Percentiles rank a stretch among this genome's conserved stretches.
Conservation (phyloP, 2,329 filamentous ascomycete genomes). For the Trichoderma harzianum region DNA sequence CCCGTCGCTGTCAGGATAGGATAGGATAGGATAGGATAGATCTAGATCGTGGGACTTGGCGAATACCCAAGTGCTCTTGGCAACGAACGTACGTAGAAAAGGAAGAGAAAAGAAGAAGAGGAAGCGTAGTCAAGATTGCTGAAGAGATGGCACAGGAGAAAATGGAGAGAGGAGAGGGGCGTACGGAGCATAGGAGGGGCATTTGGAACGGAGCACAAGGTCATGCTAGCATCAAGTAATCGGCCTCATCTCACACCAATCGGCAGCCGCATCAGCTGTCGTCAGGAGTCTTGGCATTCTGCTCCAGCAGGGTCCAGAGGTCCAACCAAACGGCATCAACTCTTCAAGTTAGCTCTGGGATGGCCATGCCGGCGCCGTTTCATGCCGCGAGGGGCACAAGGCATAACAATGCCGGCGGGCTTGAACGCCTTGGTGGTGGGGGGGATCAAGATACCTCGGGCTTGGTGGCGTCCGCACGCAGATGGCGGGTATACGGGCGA, state of each 20-base stretch:
- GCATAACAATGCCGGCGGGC: constrained; percentile 8
- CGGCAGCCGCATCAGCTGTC: constrained; percentile 12
- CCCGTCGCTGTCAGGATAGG: neutral
- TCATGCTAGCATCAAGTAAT: neutral
- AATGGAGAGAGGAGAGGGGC: constrained; percentile 6
- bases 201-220: neutral
- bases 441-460: neutral
- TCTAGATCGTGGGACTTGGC: neutral
- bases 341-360: neutral
- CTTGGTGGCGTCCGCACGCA: neutral
- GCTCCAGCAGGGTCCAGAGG: neutral
- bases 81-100: neutral
- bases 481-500: neutral
- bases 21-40: neutral
- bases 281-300: constrained; percentile 1
- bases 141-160: neutral
- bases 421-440: constrained; percentile 2
- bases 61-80: neutral
- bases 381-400: neutral
- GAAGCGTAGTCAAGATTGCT: neutral
- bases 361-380: constrained; percentile 17
- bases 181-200: constrained; percentile 1
- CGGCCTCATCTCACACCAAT: neutral
- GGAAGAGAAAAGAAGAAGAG: neutral
- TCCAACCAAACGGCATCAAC: neutral